Percentiles rank a stretch among this genome's conserved stretches.
phyloP scores from a whole-genome alignment of 2,329 filamentous ascomycete species.

The Dothideomycetes sp. region DNA sequence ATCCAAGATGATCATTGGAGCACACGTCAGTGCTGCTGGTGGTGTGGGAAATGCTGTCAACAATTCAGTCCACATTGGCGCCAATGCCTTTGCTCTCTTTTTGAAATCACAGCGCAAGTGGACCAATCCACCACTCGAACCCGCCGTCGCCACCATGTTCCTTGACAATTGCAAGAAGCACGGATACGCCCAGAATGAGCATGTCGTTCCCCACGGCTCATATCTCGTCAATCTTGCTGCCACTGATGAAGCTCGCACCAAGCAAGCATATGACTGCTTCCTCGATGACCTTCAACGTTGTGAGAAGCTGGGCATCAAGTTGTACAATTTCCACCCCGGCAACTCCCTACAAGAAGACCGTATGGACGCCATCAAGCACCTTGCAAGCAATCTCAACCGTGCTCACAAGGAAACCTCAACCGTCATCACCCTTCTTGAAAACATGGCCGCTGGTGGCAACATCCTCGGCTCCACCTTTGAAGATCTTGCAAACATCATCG shows the following conservation, averaged over 20 bases:
- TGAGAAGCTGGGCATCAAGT: conserved; percentile 68
- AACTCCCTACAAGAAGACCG: conserved; percentile 58
- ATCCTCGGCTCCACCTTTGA: conserved; percentile 77
- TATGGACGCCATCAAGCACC: conserved; percentile 60
- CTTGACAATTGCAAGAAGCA: conserved; percentile 55
- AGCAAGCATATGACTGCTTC: conserved; percentile 77
- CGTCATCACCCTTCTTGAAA: conserved; percentile 81
- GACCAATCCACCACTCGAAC: conserved; percentile 66
- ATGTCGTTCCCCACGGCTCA: conserved; percentile 83
- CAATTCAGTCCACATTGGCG: conserved; percentile 38
- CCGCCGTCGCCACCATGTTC: conserved; percentile 60
- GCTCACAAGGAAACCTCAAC: conserved; percentile 61
- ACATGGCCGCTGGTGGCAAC: conserved; percentile 87
- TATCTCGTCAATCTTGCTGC: conserved; percentile 96
- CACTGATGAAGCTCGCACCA: conserved; percentile 64
- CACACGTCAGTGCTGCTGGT: conserved; percentile 83
- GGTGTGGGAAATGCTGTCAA: conserved; percentile 81
- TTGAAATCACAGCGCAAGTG: conserved; percentile 95
- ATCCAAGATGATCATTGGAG: conserved; percentile 76
- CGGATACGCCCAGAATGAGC: conserved; percentile 57
- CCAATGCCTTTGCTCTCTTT: conserved; percentile 89
- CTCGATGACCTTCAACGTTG: conserved; percentile 80
- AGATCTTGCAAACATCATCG: conserved; percentile 78
- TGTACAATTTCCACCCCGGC: conserved; percentile 99
- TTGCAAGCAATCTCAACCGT: conserved; percentile 72